These are phyloP conservation scores for Malassezia dermatis DNA, from an alignment of 1,284 basidiomycete species.

Conservation along the genomic window DNA sequence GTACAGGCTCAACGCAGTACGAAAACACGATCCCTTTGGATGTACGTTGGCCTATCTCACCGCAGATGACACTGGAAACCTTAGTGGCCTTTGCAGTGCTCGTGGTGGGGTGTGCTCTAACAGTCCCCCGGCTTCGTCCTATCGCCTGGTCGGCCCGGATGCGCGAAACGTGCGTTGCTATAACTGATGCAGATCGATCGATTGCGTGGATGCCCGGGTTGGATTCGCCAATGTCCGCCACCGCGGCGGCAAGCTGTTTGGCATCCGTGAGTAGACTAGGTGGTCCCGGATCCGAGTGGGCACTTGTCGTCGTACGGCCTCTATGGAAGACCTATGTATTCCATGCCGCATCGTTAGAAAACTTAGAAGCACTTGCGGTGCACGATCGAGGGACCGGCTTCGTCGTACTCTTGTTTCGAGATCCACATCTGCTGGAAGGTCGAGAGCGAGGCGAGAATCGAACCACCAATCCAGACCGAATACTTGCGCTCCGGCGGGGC, in stretches of 20 bases:
- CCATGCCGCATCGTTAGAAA: background rate
- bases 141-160: conserved; percentile 16
- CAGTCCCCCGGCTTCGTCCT: conserved; percentile 4
- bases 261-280: background rate
- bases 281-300: background rate
- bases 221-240: conserved; percentile 19
- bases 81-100: conserved; percentile 16
- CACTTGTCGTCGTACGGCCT: background rate
- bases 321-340: background rate
- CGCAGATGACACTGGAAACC: conserved; percentile 9
- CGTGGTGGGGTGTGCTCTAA: conserved; percentile 14
- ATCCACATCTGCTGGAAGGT: conserved; percentile 91
- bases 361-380: conserved; percentile 48
- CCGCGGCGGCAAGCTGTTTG: conserved; percentile 15
- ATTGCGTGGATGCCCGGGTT: conserved; percentile 11
- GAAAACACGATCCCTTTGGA: conserved; percentile 13
- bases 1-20: conserved; percentile 9
- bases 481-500: conserved; percentile 48
- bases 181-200: conserved; percentile 8
- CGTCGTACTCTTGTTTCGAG: conserved; percentile 62
- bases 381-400: conserved; percentile 43
- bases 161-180: conserved; percentile 13
- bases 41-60: conserved; percentile 8
- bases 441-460: conserved; percentile 84
- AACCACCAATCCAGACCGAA: conserved; percentile 97